phyloP scores from a whole-genome alignment of 2,329 filamentous ascomycete genomes.

The Thelonectria blattea region DNA sequence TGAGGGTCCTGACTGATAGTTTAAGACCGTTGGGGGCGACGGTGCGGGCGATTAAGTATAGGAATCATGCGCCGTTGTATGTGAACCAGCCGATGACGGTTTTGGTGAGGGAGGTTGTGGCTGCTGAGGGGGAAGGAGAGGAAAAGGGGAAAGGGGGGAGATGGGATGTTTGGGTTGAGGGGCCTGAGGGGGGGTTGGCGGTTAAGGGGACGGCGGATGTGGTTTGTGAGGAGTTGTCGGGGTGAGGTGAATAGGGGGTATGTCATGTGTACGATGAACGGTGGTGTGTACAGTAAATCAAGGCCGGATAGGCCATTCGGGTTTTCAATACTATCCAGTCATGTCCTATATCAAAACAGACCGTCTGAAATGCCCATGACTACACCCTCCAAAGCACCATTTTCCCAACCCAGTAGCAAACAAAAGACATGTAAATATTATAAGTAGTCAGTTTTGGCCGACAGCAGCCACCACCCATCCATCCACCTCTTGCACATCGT shows the following conservation, averaged over 20 bases:
- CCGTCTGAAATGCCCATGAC: constrained; percentile 11
- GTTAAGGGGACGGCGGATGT: constrained; percentile 61
- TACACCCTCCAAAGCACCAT: constrained; percentile 8
- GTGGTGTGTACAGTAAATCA: constrained; percentile 17
- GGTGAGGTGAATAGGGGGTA: neutral
- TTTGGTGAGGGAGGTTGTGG: constrained; percentile 60
- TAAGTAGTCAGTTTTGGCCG: neutral
- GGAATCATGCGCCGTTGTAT: constrained; percentile 82
- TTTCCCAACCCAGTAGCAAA: constrained; percentile 3
- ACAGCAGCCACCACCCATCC: constrained; percentile 1
- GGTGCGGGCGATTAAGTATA: constrained; percentile 66
- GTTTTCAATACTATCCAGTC: constrained; percentile 11
- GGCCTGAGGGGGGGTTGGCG: constrained; percentile 64
- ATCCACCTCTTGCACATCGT: constrained; percentile 24
- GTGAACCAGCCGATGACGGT: constrained; percentile 73
- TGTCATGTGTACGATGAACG: neutral
- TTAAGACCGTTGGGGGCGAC: constrained; percentile 25
- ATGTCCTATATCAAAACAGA: constrained; percentile 7
- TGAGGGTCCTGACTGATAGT: constrained; percentile 61
- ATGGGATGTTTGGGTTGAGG: constrained; percentile 45
- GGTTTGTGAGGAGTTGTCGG: neutral
- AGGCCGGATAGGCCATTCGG: constrained; percentile 20
- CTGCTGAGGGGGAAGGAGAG: constrained; percentile 37
- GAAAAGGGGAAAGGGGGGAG: constrained; percentile 51
- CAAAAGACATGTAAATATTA: constrained; percentile 1